phyloP scores from a whole-genome alignment of 306 rosid species.

The Begonia fuchsioides region DNA sequence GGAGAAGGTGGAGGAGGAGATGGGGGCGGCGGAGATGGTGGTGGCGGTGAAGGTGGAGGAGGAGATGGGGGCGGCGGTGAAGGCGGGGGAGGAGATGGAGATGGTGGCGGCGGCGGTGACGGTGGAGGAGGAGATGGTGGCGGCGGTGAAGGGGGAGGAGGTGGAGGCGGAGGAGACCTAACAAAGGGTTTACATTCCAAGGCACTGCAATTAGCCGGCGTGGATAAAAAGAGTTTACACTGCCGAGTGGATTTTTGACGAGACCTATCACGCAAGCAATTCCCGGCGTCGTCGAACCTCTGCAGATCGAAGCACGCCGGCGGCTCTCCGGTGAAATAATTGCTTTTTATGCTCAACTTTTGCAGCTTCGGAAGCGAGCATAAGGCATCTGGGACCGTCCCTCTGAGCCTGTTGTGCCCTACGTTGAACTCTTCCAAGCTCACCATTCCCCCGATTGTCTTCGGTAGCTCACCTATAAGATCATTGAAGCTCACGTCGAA shows the following conservation, averaged over 20 bases:
- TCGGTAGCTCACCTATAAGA: slow-evolving; percentile 38
- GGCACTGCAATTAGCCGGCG: slow-evolving; percentile 11
- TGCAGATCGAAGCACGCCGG: slow-evolving; percentile 10
- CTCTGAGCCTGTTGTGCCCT: slow-evolving; percentile 35
- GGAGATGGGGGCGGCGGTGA: background rate
- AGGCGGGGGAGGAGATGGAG: background rate
- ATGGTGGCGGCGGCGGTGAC: background rate
- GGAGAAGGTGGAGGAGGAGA: slow-evolving; percentile 10
- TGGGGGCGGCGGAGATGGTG: slow-evolving; percentile 4
- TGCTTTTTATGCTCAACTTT: slow-evolving; percentile 11
- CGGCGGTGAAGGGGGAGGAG: slow-evolving; percentile 1
- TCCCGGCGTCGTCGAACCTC: slow-evolving; percentile 12
- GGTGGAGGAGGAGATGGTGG: background rate
- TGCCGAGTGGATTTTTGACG: slow-evolving; percentile 19
- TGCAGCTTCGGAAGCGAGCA: slow-evolving; percentile 23
- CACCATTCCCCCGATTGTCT: slow-evolving; percentile 22
- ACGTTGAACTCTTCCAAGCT: slow-evolving; percentile 50
- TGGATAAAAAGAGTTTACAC: slow-evolving; percentile 13
- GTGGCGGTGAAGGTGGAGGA: background rate
- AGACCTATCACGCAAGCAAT: slow-evolving; percentile 17
- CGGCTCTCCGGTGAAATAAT: slow-evolving; percentile 23
- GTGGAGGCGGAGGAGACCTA: slow-evolving; percentile 18
- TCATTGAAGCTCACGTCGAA: slow-evolving; percentile 48
- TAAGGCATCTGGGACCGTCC: slow-evolving; percentile 13
- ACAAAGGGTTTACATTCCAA: slow-evolving; percentile 14